Evolutionary conservation across 306 rosid species (phyloP), one percentile per base, ranked within the genome.

Genomic region (Mimosa pudica): DNA sequence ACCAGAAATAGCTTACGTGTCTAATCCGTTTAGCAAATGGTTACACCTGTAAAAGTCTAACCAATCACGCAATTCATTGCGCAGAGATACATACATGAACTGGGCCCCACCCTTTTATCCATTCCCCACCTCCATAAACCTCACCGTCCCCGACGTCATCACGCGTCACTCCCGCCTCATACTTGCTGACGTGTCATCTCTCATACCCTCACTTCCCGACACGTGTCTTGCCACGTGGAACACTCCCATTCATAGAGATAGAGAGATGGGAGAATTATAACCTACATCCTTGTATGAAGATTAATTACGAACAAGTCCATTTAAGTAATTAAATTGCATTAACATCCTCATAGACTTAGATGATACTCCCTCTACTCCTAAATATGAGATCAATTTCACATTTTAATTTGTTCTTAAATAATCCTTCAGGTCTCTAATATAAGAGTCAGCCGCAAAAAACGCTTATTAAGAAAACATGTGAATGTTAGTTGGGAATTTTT

Each of bases 151-250:
- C 62, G 2, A 5, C 33, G 0, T 33, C 18, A 1, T 2, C 18
- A 2, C 49, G 14, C 16, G 90, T 82, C 74, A 84, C 67, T 78
- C 2, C 0, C 0, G 0, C 11, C 8, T 5, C 0, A 0, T 1
- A 48, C 3, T 7, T 3, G 57, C 10, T 16, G 54, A 54, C 11
- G 12, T 20, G 8, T 12, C 38, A 7, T 13, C 41, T 55, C 64
- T 47, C 48, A 47, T 73, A 13, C 74, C n/a, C 68, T 12, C 10
- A 0, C 33, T 52, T 42, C 75, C 75, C 16, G 41, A 52, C 88
- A 87, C 89, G 92, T 86, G 87, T 18, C 20, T 1, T 1, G 16
- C 51, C 86, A 87, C 86, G 92, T 86, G 93, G 63, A 18, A n/a
- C 20, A 4, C 8, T 18, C 64, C 82, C 61, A 81, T 5, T 52